Evolutionary conservation across 2,329 filamentous ascomycete genomes (phyloP), one percentile per base, ranked within the genome.

Genomic region (Monosporascus sp.): DNA sequence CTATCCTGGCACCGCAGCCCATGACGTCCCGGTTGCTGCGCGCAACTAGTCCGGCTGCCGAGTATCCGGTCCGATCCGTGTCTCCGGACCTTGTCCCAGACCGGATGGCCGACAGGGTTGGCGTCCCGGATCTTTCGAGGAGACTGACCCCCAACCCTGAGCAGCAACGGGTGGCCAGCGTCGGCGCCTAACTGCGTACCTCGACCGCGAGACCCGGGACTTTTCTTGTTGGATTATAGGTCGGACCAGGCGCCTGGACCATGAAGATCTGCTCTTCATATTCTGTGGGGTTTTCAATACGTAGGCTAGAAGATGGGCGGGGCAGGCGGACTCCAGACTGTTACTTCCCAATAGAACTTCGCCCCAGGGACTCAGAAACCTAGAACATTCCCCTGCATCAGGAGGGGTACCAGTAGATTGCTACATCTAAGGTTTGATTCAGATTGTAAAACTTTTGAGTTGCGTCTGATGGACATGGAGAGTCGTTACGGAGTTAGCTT

Each of bases 81-180:
- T 84, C 81, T 3, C 81, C 81, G 1, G 83, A 86, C 47, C 70
- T 86, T 47, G 66, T 85, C n/a, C 82, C 81, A 14, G 83, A 86
- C 63, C 76, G 81, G 51, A 85, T 84, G 82, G 80, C 79, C 7
- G 79, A 80, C 52, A 77, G 81, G 51, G 77, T 83, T 41, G 74
- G 76, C 9, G 77, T 80, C 52, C 75, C 77, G 9, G 69, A 68
- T 19, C 67, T 80, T 20, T 52, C 60, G n/a, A 60, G 61, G 36
- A 62, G 67, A 50, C 53, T 70, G 22, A 70, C 67, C 9, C 67
- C 67, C 20, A 58, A 68, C 22, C 67, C 66, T 16, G 66, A 69
- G 49, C 61, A 64, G 27, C 61, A 64, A n/a, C 55, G 61, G 20
- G 48, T 68, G 22, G 61, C 66, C 46, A 64, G 64, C 49, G 66